Conservation (phyloP, 345 rosid genomes). For the Isatis tinctoria region DNA sequence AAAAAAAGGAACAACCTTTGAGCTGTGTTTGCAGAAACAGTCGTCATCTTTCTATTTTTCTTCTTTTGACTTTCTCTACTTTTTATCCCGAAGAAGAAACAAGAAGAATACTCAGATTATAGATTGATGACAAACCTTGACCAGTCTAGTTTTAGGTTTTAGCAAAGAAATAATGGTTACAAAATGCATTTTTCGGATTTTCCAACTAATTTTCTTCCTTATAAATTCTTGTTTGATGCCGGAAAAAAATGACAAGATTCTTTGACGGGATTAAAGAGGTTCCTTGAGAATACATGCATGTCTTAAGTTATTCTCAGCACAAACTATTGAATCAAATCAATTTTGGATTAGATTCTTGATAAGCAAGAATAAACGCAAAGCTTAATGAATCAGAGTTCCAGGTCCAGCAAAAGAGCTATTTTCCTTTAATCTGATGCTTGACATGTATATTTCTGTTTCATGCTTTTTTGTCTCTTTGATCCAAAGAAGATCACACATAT, state of each 20-base stretch:
- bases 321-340: background rate
- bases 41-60: background rate
- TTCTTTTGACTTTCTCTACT: background rate
- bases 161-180: too few species aligned
- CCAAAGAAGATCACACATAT: background rate
- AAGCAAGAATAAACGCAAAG: background rate
- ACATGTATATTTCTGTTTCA: background rate
- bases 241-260: too few species aligned
- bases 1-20: background rate
- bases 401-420: background rate
- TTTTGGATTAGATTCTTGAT: background rate
- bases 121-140: too few species aligned
- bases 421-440: background rate
- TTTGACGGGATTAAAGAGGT: background rate
- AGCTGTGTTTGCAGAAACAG: background rate
- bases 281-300: background rate
- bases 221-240: too few species aligned
- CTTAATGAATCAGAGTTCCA: background rate
- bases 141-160: too few species aligned
- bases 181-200: too few species aligned
- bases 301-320: background rate
- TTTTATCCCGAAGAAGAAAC: too few species aligned
- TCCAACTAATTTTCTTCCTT: too few species aligned
- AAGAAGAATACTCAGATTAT: too few species aligned
- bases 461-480: background rate